Evolutionary conservation across 768 basidiomycete species (phyloP), one percentile per base, ranked within the genome.

Genomic region (Clitopilus passeckerianus): DNA sequence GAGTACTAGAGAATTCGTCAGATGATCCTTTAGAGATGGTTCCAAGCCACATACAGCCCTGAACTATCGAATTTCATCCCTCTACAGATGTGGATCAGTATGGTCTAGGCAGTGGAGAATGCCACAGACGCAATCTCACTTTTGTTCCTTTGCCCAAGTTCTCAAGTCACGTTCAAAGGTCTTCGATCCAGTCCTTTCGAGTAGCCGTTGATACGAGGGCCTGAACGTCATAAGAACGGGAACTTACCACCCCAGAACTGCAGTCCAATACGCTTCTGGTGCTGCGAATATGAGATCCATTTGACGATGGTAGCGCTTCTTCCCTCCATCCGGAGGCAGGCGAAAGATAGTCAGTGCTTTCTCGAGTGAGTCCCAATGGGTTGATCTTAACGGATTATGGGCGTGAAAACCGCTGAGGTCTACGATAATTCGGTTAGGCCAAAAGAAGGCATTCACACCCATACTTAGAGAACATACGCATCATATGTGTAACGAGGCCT

Each of bases 121-220:
- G 50, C 15, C 27, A 35, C 34, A 23, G 54, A 41, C 43, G 23
- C 43, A 8, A 33, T 5, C 60, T 27, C 63, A 86, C 88, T 73
- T 82, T 63, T 86, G 77, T 44, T 79, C 71, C 66, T 90, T 90
- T 1, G 89, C 88, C 82, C 86, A 90, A 14, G 83, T 72, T 61
- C 91, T 80, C 54, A 97, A 70, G 71, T 96, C 95, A 24, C 93
- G 77, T 71, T 96, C 84, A 68, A 97, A 96, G 86, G 93, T 89
- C 61, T 83, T 92, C 5, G 90, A 94, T 0, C 95, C 94, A 5
- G 88, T 89, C 90, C 90, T 91, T 60, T 20, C 2, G 4, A 15
- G 12, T 23, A 34, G n/a, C n/a, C n/a, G 20, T 27, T 58, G 20
- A 60, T 52, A 54, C 3, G 3, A 30, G 41, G 37, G 5, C 18